phyloP scores from a whole-genome alignment of 1,139 yeast species.

The Suhomyces maxii region DNA sequence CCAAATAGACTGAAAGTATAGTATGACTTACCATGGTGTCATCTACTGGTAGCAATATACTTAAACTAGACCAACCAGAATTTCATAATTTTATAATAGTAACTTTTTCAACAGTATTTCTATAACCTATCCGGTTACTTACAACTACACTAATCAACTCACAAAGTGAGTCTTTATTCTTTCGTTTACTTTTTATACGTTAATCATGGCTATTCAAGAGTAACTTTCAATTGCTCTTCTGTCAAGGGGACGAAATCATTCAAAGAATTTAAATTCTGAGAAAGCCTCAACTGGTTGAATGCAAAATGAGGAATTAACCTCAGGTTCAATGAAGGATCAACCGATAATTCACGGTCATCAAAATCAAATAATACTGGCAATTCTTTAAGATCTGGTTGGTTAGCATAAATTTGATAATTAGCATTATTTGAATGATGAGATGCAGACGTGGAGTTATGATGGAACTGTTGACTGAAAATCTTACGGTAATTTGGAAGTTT shows the following conservation, averaged over 20 bases:
- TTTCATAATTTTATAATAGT: no score
- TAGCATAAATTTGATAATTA: constrained; percentile 38
- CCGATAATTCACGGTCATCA: constrained; percentile 49
- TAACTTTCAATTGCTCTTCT: constrained; percentile 35
- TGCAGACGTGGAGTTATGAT: constrained; percentile 19
- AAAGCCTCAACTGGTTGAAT: constrained; percentile 27
- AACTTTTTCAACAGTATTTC: no score
- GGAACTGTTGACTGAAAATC: constrained; percentile 43
- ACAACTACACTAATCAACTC: no score
- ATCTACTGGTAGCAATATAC: no score
- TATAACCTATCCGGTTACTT: no score
- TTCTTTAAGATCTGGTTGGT: constrained; percentile 43
- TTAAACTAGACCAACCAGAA: no score
- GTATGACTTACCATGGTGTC: no score
- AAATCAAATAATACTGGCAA: constrained; percentile 52
- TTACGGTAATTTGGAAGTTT: constrained; percentile 55
- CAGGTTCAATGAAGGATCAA: constrained; percentile 35
- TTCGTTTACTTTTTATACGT: constrained; percentile 6
- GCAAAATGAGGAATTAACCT: constrained; percentile 46
- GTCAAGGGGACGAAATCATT: constrained; percentile 38
- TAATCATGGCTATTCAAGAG: constrained; percentile 28
- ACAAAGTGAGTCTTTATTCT: no score
- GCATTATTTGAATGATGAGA: constrained; percentile 30
- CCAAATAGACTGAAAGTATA: no score
- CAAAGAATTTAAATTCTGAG: constrained; percentile 23